A percentile compares a stretch with the other conserved stretches of the same genome.
Evolutionary conservation across 2,329 filamentous ascomycete species (phyloP).

Genomic region (Aspergillus versicolor): DNA sequence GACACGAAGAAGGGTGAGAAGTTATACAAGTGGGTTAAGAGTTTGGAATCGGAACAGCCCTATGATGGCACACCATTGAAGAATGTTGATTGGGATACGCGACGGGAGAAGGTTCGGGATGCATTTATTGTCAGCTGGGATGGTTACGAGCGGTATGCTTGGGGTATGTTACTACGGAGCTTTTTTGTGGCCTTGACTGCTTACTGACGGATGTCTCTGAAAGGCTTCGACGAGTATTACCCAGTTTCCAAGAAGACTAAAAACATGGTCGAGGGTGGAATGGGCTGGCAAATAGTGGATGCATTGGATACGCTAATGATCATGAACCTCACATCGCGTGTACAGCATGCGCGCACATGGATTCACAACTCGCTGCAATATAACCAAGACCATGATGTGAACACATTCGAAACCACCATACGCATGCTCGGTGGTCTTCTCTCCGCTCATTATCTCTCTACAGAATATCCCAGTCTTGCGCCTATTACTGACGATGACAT

Average conservation of each 20-base stretch:
- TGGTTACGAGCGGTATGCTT: conserved; percentile 87
- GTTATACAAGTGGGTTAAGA: conserved; percentile 59
- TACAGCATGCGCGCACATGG: conserved; percentile 86
- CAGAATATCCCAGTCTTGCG: conserved; percentile 74
- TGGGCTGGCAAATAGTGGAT: conserved; percentile 99
- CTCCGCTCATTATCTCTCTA: conserved; percentile 93
- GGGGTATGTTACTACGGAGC: conserved; percentile 64
- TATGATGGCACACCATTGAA: conserved; percentile 29
- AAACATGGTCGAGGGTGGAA: conserved; percentile 82
- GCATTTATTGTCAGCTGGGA: conserved; percentile 92
- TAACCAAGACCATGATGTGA: conserved; percentile 92
- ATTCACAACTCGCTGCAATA: conserved; percentile 77
- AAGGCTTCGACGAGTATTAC: conserved; percentile 70
- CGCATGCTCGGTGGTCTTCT: conserved; percentile 93
- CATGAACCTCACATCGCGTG: conserved; percentile 89
- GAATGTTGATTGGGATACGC: conserved; percentile 69
- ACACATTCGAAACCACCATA: conserved; percentile 97
- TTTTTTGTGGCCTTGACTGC: neutral
- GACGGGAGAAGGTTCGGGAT: conserved; percentile 79
- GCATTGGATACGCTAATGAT: conserved; percentile 94
- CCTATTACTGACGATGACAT: conserved; percentile 69
- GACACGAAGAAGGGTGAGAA: conserved; percentile 39
- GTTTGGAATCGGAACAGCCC: conserved; percentile 44
- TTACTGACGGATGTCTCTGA: conserved; percentile 3
- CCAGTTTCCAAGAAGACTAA: conserved; percentile 75